Evolutionary conservation across 108 stramenopile genomes (phyloP), one percentile per base, ranked within the genome.

Genomic region (Conticribra weissflogii): DNA sequence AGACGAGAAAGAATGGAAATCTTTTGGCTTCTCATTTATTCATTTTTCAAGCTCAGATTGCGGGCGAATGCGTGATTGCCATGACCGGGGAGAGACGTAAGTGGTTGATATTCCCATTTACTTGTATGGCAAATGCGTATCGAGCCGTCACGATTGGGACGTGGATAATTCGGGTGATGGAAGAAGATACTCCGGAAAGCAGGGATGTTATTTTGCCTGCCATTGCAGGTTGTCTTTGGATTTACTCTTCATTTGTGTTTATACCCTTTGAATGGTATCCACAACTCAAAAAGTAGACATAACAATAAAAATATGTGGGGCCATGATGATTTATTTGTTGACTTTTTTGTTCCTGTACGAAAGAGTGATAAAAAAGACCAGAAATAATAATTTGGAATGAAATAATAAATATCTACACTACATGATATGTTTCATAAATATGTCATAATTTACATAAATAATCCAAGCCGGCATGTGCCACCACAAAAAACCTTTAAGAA

Each of bases 1-100:
- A 41, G 24, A 76, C 61, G 24, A n/a, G 27, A 3, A 63, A 54
- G 16, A 60, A 70, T 32, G 74, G 74, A 22, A 41, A 76, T 44
- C 68, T 76, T 14, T 19, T 76, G 23, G 68, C 74, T 22, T 46
- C 74, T 24, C 74, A 76, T 27, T 53, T 76, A n/a, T 69, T 70
- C 58, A 53, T 76, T 14, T 76, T 76, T 25, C 74, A 76, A n/a
- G 61, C 74, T 22, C 74, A 76, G 21, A 76, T 76, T 23, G 69
- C 74, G 8, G 52, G 63, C 14, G 74, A 76, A 52, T 71, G 69
- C 30, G 34, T 76, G 0, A 69, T 76, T 18, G 33, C 18, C 15
- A 30, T 76, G 61, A 44, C 68, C 47, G 74, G 74, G 53, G 61
- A 63, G 30, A 0, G 23, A 0, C 32, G 68, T 8, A 69, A 49